A percentile compares a stretch with the other conserved stretches of the same genome.
These are phyloP conservation scores for Oropetium thomaeum DNA, from an alignment of 176 grass and related monocot species.

Conservation along the genomic window DNA sequence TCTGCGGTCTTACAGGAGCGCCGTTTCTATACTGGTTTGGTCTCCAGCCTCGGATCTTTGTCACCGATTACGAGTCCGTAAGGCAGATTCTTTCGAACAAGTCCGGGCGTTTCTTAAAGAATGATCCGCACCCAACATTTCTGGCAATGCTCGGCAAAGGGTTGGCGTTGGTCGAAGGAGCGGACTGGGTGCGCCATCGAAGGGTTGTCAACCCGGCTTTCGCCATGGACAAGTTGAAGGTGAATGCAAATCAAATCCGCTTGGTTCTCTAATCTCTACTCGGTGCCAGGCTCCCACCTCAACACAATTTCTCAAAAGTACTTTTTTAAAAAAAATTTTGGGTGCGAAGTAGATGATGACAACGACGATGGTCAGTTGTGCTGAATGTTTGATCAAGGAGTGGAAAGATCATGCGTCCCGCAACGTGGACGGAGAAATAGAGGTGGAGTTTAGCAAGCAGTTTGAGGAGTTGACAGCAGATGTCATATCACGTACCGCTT, in stretches of 20 bases:
- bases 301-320: neutral
- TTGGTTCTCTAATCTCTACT: neutral
- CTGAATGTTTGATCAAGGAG: constrained; percentile 24
- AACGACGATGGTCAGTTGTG: constrained; percentile 33
- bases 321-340: no score
- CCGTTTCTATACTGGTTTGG: constrained; percentile 57
- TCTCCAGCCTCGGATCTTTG: constrained; percentile 15
- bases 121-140: constrained; percentile 23
- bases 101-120: constrained; percentile 31
- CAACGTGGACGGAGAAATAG: neutral
- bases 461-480: constrained; percentile 54
- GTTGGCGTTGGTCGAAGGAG: constrained; percentile 36
- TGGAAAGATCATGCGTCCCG: constrained; percentile 25
- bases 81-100: constrained; percentile 55
- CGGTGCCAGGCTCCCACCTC: neutral
- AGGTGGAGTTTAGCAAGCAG: constrained; percentile 37
- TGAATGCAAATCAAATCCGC: neutral
- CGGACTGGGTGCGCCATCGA: constrained; percentile 48
- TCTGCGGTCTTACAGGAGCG: constrained; percentile 21
- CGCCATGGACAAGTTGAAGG: constrained; percentile 61
- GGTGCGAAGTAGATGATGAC: constrained; percentile 43
- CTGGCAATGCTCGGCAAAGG: constrained; percentile 49
- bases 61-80: constrained; percentile 35
- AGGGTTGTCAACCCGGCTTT: constrained; percentile 52
- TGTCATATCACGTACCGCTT: constrained; percentile 47